A percentile compares a stretch with the other conserved stretches of the same genome.
These are phyloP conservation scores for Yamadazyma mexicana DNA, from an alignment of 1,139 yeast genomes.

Conservation along the genomic window DNA sequence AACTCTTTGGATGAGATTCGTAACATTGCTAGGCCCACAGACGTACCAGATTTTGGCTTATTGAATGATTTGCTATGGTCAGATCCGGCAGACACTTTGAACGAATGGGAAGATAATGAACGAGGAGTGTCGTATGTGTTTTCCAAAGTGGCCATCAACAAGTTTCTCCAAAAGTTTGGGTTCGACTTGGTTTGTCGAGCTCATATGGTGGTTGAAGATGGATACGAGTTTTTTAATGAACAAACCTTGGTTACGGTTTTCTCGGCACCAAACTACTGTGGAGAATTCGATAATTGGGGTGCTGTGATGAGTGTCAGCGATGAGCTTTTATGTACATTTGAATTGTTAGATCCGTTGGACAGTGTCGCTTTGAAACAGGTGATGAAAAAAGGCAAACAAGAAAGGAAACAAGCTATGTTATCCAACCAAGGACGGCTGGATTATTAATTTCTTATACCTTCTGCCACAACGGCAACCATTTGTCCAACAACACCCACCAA, in stretches of 20 bases:
- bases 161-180: conserved; percentile 82
- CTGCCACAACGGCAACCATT: too few species aligned
- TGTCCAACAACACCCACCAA: too few species aligned
- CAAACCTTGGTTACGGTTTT: conserved; percentile 91
- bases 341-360: conserved; percentile 89
- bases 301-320: conserved; percentile 98
- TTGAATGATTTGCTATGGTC: conserved; percentile 93
- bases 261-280: conserved; percentile 96
- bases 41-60: conserved; percentile 94
- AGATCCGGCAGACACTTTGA: conserved; percentile 91
- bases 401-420: conserved; percentile 45
- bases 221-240: conserved; percentile 95
- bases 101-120: conserved; percentile 98
- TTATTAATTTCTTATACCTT: too few species aligned
- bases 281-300: conserved; percentile 98
- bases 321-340: conserved; percentile 88
- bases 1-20: conserved; percentile 91
- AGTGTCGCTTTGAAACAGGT: conserved; percentile 90
- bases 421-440: not conserved
- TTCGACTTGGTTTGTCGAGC: conserved; percentile 96
- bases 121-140: conserved; percentile 97
- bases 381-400: conserved; percentile 83
- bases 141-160: conserved; percentile 87
- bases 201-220: conserved; percentile 98
- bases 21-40: conserved; percentile 90